Base-by-base conservation (phyloP, 192 early-diverging fungal species). In the Allomyces arbusculus region DNA sequence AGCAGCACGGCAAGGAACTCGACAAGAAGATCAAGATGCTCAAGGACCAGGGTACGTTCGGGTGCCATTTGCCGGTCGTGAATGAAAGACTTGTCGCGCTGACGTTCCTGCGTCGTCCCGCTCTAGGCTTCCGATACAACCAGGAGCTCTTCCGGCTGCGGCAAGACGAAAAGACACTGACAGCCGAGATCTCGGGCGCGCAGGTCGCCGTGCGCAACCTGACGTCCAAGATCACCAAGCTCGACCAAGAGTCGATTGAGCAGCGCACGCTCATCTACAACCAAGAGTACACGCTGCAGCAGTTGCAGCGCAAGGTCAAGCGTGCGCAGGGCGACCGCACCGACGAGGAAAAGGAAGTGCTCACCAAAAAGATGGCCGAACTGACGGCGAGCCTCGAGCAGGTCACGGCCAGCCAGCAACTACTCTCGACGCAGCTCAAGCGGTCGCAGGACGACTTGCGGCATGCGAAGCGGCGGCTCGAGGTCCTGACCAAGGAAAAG, bases 251-350 rank as follows among this genome's bases (percentile, higher is more conserved):
- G 66, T 72, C 80, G 7, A 62, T 82, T 23, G 78, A 79, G 62
- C 80, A 84, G 61, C 79, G 78, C 61, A 76, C 82, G 3, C 62
- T 84, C 50, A 66, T 84, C 10, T 84, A 84, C 63, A 73, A 77
- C 10, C 76, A 78, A 64, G 82, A 84, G 64, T 84, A 78, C 68
- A 73, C 80, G 62, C 78, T 84, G 65, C 82, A 84, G 71, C 82
- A 84, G 68, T 62, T 84, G 50, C 80, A 84, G 69, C 70, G 82
- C 24, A 84, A 84, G 68, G 69, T 84, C 24, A 70, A 80, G 25
- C 71, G 82, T 1, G 74, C 77, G 1, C 78, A 80, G 69, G 82
- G 82, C 19, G 82, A 84, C 43, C 70, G 82, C 10, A 82, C 82
- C 12, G 82, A 84, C 68, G 82, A 84, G 69, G 82, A 84, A 63